Base-by-base conservation (phyloP, 2,329 filamentous ascomycete species). In the Xylariaceae sp. region DNA sequence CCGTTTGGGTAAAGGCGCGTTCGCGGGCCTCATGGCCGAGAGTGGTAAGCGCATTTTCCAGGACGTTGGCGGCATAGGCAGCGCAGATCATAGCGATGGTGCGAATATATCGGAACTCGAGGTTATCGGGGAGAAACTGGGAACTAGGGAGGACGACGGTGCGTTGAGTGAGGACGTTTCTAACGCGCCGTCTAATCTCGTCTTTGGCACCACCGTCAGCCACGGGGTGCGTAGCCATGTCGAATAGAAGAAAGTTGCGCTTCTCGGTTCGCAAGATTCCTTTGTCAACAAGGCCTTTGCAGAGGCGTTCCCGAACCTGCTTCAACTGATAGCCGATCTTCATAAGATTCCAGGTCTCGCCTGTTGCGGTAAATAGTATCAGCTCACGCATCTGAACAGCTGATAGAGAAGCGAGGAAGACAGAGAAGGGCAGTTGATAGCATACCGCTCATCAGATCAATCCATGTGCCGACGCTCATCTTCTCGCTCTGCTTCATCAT, bases 401-500 rank as follows among this genome's bases (percentile, higher is more conserved):
- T n/a, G 22, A 26, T 29, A 18, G 41, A 43, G 9, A 36, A 43
- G 18, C 53, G 29, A 54, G 42, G 49, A 41, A 50, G 47, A 47
- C 10, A 9, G 21, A 50, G 42, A 41, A n/a, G n/a, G 21, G 15
- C 22, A 2, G 46, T 12, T 10, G 21, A 30, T 8, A 41, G 68
- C 80, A 65, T 83, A 96, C 92, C 94, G 72, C 92, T 96, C 91
- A 99, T 92, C 63, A 99, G 78, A 72, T 99, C 94, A 72, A 99
- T 97, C 94, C 94, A 99, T 43, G 90, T 89, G 78, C 89, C 94
- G 63, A 99, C 94, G 74, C 94, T 97, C 94, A 99, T 97, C 81
- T 96, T 96, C 79, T 99, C 94, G 74, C 91, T 96, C 65, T 89
- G 86, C 80, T 99, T 99, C 92, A 99, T 99, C 92, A 99, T 95